A percentile compares a stretch with the other conserved stretches of the same genome.
phyloP scores from a whole-genome alignment of 116 monocot species.

The Trichopus zeylanicus region DNA sequence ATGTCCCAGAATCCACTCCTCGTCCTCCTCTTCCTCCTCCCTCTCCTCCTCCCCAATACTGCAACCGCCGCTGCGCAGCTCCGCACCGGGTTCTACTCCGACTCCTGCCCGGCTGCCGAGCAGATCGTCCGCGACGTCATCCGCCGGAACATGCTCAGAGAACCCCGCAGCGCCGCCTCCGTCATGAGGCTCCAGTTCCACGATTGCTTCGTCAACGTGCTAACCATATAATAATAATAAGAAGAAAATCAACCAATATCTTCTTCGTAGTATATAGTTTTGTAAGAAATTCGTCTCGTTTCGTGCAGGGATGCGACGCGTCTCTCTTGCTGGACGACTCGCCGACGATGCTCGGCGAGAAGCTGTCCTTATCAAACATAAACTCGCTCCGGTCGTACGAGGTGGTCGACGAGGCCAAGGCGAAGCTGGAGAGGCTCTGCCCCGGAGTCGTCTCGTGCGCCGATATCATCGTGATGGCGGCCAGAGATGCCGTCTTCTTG shows the following conservation, averaged over 20 bases:
- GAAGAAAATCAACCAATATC: too few species aligned
- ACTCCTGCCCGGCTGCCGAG: constrained; percentile 62
- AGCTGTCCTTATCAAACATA: constrained; percentile 65
- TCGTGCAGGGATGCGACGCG: constrained; percentile 65
- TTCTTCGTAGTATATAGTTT: background rate
- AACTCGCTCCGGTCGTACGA: constrained; percentile 70
- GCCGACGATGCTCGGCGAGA: constrained; percentile 61
- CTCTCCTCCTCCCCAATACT: background rate
- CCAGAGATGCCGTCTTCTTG: constrained; percentile 73
- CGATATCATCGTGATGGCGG: constrained; percentile 81
- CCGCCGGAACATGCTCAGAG: constrained; percentile 31
- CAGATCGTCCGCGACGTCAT: constrained; percentile 38
- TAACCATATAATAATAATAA: too few species aligned
- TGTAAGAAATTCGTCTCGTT: background rate
- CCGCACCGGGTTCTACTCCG: constrained; percentile 43
- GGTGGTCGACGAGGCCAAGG: constrained; percentile 75
- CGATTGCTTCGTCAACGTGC: constrained; percentile 84
- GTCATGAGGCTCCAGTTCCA: constrained; percentile 92
- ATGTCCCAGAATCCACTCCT: background rate
- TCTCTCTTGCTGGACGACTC: constrained; percentile 74
- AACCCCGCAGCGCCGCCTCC: constrained; percentile 61
- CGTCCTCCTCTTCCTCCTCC: background rate
- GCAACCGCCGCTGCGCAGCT: constrained; percentile 3
- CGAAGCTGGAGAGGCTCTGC: constrained; percentile 47
- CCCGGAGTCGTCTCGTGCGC: constrained; percentile 88